Conservation (phyloP, 2,329 filamentous ascomycete genomes). For the Aspergillus terreus region DNA sequence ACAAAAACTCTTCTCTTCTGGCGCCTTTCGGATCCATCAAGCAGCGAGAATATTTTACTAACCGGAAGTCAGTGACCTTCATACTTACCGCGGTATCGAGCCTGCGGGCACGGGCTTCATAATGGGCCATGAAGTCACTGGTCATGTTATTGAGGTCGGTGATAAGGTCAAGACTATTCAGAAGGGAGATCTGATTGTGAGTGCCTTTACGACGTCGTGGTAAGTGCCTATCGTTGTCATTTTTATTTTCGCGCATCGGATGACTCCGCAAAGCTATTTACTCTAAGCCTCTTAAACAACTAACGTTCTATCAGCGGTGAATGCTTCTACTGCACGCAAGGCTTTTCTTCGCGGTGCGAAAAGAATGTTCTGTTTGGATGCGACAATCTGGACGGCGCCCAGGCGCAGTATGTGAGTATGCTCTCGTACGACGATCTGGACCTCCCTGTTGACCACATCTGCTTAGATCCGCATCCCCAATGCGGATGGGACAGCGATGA, state of each 20-base stretch:
- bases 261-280: background rate
- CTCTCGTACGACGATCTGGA: background rate
- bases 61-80: conserved; percentile 62
- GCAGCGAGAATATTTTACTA: background rate
- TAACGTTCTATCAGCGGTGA: conserved; percentile 46
- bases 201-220: conserved; percentile 80
- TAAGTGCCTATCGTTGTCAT: conserved; percentile 35
- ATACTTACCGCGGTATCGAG: conserved; percentile 80
- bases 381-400: conserved; percentile 66
- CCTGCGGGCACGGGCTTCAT: conserved; percentile 62
- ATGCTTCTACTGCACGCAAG: conserved; percentile 81
- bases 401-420: conserved; percentile 66
- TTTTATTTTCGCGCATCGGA: background rate
- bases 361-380: conserved; percentile 69
- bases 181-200: conserved; percentile 74
- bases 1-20: conserved; percentile 10
- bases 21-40: background rate
- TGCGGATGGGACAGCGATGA: conserved; percentile 76
- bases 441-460: background rate
- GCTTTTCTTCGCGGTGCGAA: conserved; percentile 72
- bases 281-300: background rate
- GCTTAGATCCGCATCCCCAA: conserved; percentile 66
- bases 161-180: conserved; percentile 64
- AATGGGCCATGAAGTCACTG: conserved; percentile 81
- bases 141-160: conserved; percentile 66